Conservation (phyloP, 1,284 basidiomycete genomes). For the Cystobasidiaceae sp. region DNA sequence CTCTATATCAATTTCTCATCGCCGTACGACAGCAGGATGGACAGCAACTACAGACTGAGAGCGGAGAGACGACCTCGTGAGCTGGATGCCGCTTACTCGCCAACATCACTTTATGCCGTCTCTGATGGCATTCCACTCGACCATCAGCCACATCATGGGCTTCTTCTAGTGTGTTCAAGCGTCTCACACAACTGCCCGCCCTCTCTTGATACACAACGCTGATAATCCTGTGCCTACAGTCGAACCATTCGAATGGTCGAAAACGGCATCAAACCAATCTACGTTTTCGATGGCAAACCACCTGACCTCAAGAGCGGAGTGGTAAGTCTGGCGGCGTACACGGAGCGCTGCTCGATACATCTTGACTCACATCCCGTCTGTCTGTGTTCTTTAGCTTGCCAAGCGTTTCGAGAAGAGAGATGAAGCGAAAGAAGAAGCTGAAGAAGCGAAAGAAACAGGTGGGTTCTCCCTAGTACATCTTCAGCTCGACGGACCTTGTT, state of each 20-base stretch:
- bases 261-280: constrained; percentile 95
- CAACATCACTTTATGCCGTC: neutral
- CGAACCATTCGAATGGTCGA: constrained; percentile 92
- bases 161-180: constrained; percentile 74
- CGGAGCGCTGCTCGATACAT: neutral
- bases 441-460: constrained; percentile 93
- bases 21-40: constrained; percentile 93
- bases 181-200: neutral
- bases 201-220: too few species aligned
- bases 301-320: constrained; percentile 95
- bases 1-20: constrained; percentile 81
- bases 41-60: constrained; percentile 92
- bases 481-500: neutral
- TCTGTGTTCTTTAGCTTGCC: constrained; percentile 59
- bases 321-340: constrained; percentile 58
- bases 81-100: too few species aligned
- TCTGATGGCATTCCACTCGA: neutral
- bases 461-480: too few species aligned
- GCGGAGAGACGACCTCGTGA: constrained; percentile 85
- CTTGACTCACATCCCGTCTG: neutral
- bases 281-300: constrained; percentile 98
- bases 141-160: constrained; percentile 85
- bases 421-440: constrained; percentile 88
- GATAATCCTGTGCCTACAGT: too few species aligned
- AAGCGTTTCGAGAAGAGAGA: constrained; percentile 87